Percentiles rank a stretch among this genome's conserved stretches.
These are phyloP conservation scores for Tetraselmis striata DNA, from an alignment of 139 green algal species.

Conservation along the genomic window DNA sequence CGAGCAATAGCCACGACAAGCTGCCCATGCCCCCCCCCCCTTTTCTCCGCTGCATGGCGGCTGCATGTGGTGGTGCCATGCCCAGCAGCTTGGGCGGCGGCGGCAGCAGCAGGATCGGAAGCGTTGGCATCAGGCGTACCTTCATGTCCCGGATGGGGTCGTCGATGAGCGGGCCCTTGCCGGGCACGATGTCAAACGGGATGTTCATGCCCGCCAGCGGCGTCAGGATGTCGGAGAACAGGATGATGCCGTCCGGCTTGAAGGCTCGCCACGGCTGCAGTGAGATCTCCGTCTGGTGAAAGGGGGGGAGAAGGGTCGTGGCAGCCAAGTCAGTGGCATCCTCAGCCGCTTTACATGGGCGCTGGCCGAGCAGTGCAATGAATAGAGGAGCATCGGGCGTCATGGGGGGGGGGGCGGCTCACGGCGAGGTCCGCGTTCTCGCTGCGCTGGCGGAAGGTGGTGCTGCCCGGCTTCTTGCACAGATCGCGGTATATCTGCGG, in stretches of 20 bases:
- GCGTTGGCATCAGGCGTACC: slow-evolving; percentile 22
- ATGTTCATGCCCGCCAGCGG: slow-evolving; percentile 94
- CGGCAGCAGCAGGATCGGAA: no score
- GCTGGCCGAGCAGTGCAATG: no score
- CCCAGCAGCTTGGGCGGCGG: no score
- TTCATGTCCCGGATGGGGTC: slow-evolving; percentile 85
- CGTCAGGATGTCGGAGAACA: slow-evolving; percentile 95
- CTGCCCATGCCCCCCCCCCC: no score
- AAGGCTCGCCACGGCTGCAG: slow-evolving; percentile 90
- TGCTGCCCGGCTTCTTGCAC: slow-evolving; percentile 70
- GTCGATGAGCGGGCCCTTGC: slow-evolving; percentile 80
- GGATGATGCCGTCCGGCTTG: slow-evolving; percentile 89
- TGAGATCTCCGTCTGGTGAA: slow-evolving; percentile 71
- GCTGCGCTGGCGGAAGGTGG: slow-evolving; percentile 84
- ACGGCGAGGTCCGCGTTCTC: slow-evolving; percentile 85
- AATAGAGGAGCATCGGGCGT: no score
- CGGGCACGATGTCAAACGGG: slow-evolving; percentile 80
- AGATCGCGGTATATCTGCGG: slow-evolving; percentile 85
- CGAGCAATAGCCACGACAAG: no score
- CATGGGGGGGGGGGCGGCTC: no score
- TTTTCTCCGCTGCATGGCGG: no score
- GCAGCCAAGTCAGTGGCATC: no score
- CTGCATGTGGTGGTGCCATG: no score
- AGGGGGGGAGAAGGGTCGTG: not conserved
- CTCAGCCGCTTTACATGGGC: no score